Percentiles rank a stretch among this genome's conserved stretches.
Evolutionary conservation across 78 protist species (phyloP).

Genomic region (Cavenderia fasciculata): DNA sequence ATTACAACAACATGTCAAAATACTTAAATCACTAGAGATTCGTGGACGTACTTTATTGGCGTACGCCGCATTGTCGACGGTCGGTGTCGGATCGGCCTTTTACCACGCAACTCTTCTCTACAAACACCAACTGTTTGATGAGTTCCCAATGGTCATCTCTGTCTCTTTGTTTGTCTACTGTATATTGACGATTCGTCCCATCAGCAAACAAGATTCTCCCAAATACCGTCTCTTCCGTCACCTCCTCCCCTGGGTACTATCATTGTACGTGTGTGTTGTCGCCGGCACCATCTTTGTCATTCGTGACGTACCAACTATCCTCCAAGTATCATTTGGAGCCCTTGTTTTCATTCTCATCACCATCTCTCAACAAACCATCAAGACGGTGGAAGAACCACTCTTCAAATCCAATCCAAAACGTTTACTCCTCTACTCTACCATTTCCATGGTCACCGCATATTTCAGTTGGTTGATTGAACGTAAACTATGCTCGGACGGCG

Average conservation of each 20-base stretch:
- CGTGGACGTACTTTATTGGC: neutral
- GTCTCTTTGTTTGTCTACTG: slow-evolving; percentile 44
- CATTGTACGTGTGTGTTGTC: neutral
- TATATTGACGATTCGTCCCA: slow-evolving; percentile 26
- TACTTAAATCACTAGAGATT: neutral
- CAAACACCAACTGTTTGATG: slow-evolving; percentile 78
- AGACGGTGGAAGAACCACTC: neutral
- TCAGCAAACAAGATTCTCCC: neutral
- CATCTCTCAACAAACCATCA: neutral
- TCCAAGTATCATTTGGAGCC: slow-evolving; percentile 50
- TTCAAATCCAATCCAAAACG: slow-evolving; percentile 17
- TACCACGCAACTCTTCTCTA: slow-evolving; percentile 76
- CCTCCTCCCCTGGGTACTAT: slow-evolving; percentile 11
- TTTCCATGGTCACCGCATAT: slow-evolving; percentile 44
- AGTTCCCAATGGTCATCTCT: slow-evolving; percentile 73
- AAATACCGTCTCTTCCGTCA: slow-evolving; percentile 21
- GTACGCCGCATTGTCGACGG: slow-evolving; percentile 13
- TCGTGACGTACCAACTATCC: slow-evolving; percentile 35
- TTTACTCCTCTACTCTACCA: neutral
- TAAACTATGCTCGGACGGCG: slow-evolving; percentile 39
- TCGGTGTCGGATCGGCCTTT: slow-evolving; percentile 75
- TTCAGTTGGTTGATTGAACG: slow-evolving; percentile 59
- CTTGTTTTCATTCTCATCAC: neutral
- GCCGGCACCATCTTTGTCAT: slow-evolving; percentile 41
- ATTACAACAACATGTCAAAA: slow-evolving; percentile 17